Base-by-base conservation (phyloP, 2,329 filamentous ascomycete species). In the Dothiorella sarmentorum region DNA sequence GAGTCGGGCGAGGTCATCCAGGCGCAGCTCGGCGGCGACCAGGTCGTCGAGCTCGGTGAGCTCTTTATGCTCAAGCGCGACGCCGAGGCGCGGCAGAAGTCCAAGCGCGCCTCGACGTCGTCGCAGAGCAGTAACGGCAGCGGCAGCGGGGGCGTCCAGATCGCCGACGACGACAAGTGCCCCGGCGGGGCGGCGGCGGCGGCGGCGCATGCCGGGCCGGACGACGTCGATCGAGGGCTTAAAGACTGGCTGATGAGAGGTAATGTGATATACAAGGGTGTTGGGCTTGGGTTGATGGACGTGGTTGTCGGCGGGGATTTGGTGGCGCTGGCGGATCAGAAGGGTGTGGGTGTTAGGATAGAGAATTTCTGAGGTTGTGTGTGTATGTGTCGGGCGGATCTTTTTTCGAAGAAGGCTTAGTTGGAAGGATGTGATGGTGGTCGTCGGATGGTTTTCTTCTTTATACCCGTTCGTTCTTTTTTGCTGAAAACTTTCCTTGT, bases 1-100 rank as follows among this genome's bases (percentile, higher is more conserved):
- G 90, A 96, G 69, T 89, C 92, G 0, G 93, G 93, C 0, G 93
- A 97, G 76, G 79, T 97, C 47, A 87, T 95, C 9, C 84, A 90
- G 63, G 90, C 90, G 0, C 86, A 85, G 0, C 77, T 97, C 26
- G 79, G 80, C 20, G 85, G 89, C 0, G 81, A 85, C 44, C 87
- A 95, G 65, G 81, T 97, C 3, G 89, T 96, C 0, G 93, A 97
- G 71, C 76, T 97, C 1, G 93, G 92, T 3, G 92, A 97, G 69
- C 76, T 97, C 47, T 73, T 87, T 61, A 86, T 86, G 82, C 73
- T 86, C 65, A 82, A 81, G 68, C 72, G 80, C 45, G 81, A 83
- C 56, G 78, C 78, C 2, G 75, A 78, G 64, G 61, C 66, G 59
- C 61, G 71, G n/a, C n/a, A n/a, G n/a, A 40, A 60, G 68, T 27